Base-by-base conservation (phyloP, 2,329 filamentous ascomycete genomes). In the Nemania sp. region DNA sequence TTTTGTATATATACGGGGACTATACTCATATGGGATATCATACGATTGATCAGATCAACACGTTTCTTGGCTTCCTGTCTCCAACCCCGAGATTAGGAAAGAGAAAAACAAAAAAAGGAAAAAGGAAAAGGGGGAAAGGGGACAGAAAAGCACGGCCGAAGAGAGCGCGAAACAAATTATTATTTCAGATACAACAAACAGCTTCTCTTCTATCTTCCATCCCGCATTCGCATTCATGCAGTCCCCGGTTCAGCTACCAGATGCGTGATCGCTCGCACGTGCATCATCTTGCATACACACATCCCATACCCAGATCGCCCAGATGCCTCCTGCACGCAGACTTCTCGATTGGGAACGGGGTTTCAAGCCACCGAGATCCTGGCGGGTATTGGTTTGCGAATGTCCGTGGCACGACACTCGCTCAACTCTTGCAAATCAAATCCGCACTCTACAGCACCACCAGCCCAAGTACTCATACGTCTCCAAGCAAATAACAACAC, bases 251-350 rank as follows among this genome's bases (percentile, higher is more conserved):
- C 64, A 62, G 64, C 62, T 68, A 22, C 22, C 65, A 22, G 43
- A 38, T 66, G 68, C 66, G 66, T 62, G 62, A 64, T 66, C 66
- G 63, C 59, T 61, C 53, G 41, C 63, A 58, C 62, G 45, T 66
- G 62, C 68, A 64, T 61, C 66, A 68, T 68, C 68, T 69, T 70
- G 68, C 69, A 71, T 71, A 57, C 56, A 57, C 56, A 63, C 43
- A 52, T 51, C 20, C 22, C 11, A 27, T 49, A 29, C 27, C 41
- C 54, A 55, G 20, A 51, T 45, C 10, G 22, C 38, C 11, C 8
- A 53, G 18, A 35, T 22, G 27, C n/a, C 20, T n/a, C 5, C 43
- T 63, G 47, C 57, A 62, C 58, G 24, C 32, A 57, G 20, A 27
- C 32, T 67, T 57, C 70, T 71, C 49, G 24, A 70, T 68, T 43